Base-by-base conservation (phyloP, 2,329 filamentous ascomycete species). In the Alternaria triticina region DNA sequence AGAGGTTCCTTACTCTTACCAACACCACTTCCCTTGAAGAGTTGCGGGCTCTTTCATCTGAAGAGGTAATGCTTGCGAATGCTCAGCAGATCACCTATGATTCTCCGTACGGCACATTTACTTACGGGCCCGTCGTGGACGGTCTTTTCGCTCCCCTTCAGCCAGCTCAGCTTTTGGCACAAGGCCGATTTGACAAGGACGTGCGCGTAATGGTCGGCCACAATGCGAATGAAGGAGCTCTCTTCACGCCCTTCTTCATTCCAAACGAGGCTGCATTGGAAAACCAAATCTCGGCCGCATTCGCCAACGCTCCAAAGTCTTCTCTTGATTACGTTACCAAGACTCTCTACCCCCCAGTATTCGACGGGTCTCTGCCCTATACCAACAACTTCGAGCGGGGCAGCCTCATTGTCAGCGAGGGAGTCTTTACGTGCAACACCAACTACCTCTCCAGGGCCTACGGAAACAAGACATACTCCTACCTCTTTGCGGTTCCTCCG, bases 401-500 rank as follows among this genome's bases (percentile, higher is more conserved):
- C 0, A 73, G 77, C 11, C 76, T 83, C 1, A 72, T 84, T 11
- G 73, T 81, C 43, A 72, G 81, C 12, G 86, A 88, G 58, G 59
- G 74, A 6, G 61, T 74, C 60, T 85, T 86, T 69, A 79, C 76
- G 11, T 88, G 87, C 81, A 86, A 86, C 67, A 83, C 85, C 13
- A 80, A 83, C 69, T 86, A 82, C 69, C 78, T 88, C 5, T 80
- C 82, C 58, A 77, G 75, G 2, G 86, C 83, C 8, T 83, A 78
- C 72, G 69, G 72, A 11, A 85, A 85, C 72, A 54, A 80, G 10
- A 84, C 84, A 0, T 85, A 84, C 71, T 79, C 80, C 2, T 88
- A 88, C 76, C 74, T 84, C 23, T 89, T 88, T 70, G 78, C 82
- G 22, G 80, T 86, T 1, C 83, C 83, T 0, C 86, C 86, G 0